phyloP scores from a whole-genome alignment of 192 early-diverging fungal species.

The Coemansia reversa region DNA sequence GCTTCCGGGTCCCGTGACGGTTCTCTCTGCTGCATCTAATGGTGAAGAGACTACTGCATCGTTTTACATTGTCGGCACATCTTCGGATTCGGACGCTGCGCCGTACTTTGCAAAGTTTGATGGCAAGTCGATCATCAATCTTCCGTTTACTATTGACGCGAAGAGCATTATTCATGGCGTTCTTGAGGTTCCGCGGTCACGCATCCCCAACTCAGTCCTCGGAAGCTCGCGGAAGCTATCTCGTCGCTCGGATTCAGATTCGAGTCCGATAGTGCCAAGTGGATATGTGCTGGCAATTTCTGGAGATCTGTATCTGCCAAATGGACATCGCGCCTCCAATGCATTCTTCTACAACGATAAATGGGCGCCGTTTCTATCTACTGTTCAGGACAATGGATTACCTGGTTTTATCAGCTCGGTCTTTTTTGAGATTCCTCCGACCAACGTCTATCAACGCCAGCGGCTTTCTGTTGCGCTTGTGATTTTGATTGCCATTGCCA shows the following conservation, averaged over 20 bases:
- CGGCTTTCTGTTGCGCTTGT: conserved; percentile 60
- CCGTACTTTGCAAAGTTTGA: conserved; percentile 60
- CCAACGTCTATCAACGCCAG: conserved; percentile 45
- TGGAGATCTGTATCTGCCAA: conserved; percentile 36
- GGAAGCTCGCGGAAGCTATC: conserved; percentile 14
- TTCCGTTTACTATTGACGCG: conserved; percentile 29
- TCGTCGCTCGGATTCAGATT: conserved; percentile 20
- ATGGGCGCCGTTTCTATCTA: conserved; percentile 53
- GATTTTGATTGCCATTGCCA: conserved; percentile 67
- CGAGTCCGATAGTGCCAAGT: conserved; percentile 16
- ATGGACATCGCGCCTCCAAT: conserved; percentile 32
- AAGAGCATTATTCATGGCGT: conserved; percentile 33
- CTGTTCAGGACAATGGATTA: conserved; percentile 39
- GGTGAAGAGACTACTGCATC: conserved; percentile 16
- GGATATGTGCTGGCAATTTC: conserved; percentile 47
- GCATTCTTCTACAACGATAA: conserved; percentile 46
- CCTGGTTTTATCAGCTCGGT: conserved; percentile 40
- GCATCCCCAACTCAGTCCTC: conserved; percentile 44
- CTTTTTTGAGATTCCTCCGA: conserved; percentile 52
- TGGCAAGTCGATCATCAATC: conserved; percentile 40
- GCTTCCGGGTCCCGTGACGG: conserved; percentile 56
- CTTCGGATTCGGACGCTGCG: conserved; percentile 12
- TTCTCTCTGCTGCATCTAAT: conserved; percentile 42
- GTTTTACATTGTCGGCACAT: conserved; percentile 40
- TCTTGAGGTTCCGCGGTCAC: conserved; percentile 32